Evolutionary conservation across 352 stramenopile species (phyloP).

Genomic region (Globisporangium viniferum): DNA sequence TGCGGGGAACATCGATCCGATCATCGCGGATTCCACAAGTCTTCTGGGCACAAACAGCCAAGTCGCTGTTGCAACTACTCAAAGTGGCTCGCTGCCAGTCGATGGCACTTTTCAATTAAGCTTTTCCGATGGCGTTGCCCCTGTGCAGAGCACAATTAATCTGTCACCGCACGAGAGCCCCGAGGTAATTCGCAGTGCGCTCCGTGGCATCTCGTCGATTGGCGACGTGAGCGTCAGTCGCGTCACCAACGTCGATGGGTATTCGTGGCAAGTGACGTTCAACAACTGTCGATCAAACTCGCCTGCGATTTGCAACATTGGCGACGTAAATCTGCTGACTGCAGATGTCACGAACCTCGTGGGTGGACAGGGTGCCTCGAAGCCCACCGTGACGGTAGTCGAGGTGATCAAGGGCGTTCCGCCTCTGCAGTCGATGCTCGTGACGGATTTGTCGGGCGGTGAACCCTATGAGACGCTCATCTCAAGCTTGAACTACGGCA

Average conservation of each 20-base stretch:
- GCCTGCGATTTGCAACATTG: slow-evolving; percentile 88
- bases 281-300: slow-evolving; percentile 67
- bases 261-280: slow-evolving; percentile 91
- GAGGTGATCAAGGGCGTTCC: slow-evolving; percentile 57
- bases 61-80: slow-evolving; percentile 27
- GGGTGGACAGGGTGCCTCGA: slow-evolving; percentile 32
- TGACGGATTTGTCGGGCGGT: slow-evolving; percentile 76
- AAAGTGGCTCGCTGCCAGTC: slow-evolving; percentile 52
- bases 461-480: slow-evolving; percentile 71
- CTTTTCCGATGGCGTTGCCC: slow-evolving; percentile 29
- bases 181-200: slow-evolving; percentile 35
- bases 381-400: slow-evolving; percentile 42
- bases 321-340: slow-evolving; percentile 69
- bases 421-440: slow-evolving; percentile 39
- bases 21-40: slow-evolving; percentile 37
- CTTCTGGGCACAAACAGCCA: slow-evolving; percentile 46
- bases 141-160: slow-evolving; percentile 33
- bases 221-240: slow-evolving; percentile 65
- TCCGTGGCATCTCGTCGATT: slow-evolving; percentile 50
- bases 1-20: slow-evolving; percentile 50
- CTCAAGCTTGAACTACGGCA: slow-evolving; percentile 74
- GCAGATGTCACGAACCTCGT: slow-evolving; percentile 39
- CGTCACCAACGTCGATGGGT: slow-evolving; percentile 59
- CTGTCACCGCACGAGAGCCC: slow-evolving; percentile 58
- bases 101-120: slow-evolving; percentile 62